phyloP scores from a whole-genome alignment of 2,329 filamentous ascomycete genomes.

The Emergomyces pasteurianus region DNA sequence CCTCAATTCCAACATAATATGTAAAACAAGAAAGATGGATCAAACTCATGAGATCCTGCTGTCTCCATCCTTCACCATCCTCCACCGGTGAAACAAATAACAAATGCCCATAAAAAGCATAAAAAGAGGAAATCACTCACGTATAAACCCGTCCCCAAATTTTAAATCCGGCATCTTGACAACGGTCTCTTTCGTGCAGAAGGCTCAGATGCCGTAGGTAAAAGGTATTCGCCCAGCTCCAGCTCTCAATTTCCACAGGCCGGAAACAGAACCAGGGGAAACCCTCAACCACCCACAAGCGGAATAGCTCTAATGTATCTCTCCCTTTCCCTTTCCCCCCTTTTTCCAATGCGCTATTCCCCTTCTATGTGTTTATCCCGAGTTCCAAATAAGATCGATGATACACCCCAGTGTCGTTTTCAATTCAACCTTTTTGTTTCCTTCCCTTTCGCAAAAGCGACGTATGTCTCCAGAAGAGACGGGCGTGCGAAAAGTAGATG shows the following conservation, averaged over 20 bases:
- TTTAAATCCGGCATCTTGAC: constrained; percentile 15
- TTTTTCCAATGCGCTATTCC: not conserved
- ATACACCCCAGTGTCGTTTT: not conserved
- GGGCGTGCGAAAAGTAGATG: not conserved
- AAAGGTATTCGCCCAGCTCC: not conserved
- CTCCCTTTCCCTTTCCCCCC: not conserved
- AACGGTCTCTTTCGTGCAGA: not conserved
- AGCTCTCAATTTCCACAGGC: not conserved
- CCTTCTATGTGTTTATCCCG: not conserved
- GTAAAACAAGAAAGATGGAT: not conserved
- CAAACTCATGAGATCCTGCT: not conserved
- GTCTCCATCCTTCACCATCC: not conserved
- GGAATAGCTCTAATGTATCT: not conserved
- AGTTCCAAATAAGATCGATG: not conserved
- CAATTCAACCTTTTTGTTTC: too few species aligned
- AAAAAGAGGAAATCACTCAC: constrained; percentile 15
- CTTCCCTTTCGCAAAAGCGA: too few species aligned
- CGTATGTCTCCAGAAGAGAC: too few species aligned
- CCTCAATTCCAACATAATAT: not conserved
- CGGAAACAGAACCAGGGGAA: not conserved
- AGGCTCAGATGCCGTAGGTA: not conserved
- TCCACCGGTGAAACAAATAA: not conserved
- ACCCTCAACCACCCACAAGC: not conserved
- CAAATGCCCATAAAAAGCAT: not conserved
- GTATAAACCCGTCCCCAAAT: constrained; percentile 19